Evolutionary conservation across 768 basidiomycete species (phyloP).

Genomic region (Phanerochaete carnosa): DNA sequence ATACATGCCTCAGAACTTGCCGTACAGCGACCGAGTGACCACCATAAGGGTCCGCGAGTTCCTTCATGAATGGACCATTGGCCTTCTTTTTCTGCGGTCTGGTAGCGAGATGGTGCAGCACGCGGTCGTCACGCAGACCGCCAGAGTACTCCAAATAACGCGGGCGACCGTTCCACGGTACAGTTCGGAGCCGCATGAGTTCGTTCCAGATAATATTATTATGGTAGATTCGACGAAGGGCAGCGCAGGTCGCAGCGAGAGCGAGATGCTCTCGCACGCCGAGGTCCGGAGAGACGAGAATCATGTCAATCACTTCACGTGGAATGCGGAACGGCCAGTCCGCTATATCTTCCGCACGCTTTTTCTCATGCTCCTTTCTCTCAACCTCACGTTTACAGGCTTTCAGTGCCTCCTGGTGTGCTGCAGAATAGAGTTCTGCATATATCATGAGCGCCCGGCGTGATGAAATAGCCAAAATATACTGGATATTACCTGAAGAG

Average conservation of each 20-base stretch:
- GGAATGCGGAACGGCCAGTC: not conserved
- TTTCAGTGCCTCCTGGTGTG: too few species aligned
- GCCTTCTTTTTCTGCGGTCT: not conserved
- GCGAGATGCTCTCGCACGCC: not conserved
- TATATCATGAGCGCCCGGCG: too few species aligned
- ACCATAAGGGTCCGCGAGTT: not conserved
- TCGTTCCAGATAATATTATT: not conserved
- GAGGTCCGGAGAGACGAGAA: not conserved
- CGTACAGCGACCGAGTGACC: not conserved
- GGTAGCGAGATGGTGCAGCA: not conserved
- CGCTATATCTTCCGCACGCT: not conserved
- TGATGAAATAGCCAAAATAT: too few species aligned
- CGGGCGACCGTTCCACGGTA: not conserved
- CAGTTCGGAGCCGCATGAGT: not conserved
- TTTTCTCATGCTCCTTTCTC: not conserved
- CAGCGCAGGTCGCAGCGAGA: not conserved
- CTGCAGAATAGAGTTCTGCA: too few species aligned
- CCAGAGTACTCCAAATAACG: not conserved
- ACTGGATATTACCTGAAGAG: too few species aligned
- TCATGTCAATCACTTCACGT: not conserved
- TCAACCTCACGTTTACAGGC: not conserved
- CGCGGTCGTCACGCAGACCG: not conserved
- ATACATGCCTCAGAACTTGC: not conserved
- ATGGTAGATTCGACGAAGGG: not conserved
- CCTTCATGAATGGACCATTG: not conserved